Base-by-base conservation (phyloP, 2,329 filamentous ascomycete species). In the Verticillium alfalfae region DNA sequence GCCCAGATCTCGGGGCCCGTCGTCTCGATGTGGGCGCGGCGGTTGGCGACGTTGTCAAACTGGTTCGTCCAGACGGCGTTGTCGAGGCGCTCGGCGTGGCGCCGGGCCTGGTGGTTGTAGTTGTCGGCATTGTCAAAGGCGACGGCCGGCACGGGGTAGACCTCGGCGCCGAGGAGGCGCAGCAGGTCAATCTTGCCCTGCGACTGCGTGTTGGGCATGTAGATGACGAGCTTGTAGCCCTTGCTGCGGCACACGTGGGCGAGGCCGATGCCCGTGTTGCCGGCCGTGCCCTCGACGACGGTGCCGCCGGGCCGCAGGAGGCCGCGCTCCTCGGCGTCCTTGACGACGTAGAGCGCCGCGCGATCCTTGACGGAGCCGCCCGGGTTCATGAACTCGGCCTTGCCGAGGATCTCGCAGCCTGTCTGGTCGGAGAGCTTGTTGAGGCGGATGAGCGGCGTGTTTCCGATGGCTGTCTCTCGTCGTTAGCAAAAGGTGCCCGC, bases 1-100 rank as follows among this genome's bases (percentile, higher is more conserved):
- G 88, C 80, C 95, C 95, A 99, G 72, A 99, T 97, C 78, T 99
- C 95, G 0, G 95, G 95, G 0, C 95, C 95, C 0, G 95, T 99
- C 2, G 94, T 98, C 81, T 97, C 94, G 68, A 98, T 89, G 74
- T 99, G 95, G 57, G 95, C 95, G 71, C 91, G 88, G 59, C 95
- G 85, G 78, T 99, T 99, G 60, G 95, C 95, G 59, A 84, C 88
- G 80, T 99, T 99, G 75, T 99, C 95, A 78, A 99, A 99, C 79
- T 99, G 95, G 78, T 99, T 96, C 55, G 95, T 99, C 95, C 95
- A 99, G 15, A 98, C 93, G 9, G 94, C 93, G 70, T 95, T 95
- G 16, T 92, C 88, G 57, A 96, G 78, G 2, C 82, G 76, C 74
- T 95, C 93, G n/a, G 95, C 95, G 76, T 98, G 94, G 52, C 94